Evolutionary conservation across 2,329 filamentous ascomycete species (phyloP).

Genomic region (Lasiodiplodia sp.): DNA sequence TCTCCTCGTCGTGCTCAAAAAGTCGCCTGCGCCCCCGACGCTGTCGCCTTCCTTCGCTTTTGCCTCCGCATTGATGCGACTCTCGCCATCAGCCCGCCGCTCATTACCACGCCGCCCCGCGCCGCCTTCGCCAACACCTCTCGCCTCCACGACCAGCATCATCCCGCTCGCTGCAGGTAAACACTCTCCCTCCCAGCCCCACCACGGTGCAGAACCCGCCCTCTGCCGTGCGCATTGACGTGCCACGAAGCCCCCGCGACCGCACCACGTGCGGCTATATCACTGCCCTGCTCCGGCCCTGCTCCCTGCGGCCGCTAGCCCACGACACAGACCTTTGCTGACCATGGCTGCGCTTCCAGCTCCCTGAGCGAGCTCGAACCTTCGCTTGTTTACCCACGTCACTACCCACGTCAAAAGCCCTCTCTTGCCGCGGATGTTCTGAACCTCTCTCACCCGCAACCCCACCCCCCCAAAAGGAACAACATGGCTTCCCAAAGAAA

Average conservation of each 20-base stretch:
- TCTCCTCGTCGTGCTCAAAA: slow-evolving; percentile 11
- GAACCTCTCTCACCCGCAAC: neutral
- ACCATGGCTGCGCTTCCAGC: slow-evolving; percentile 19
- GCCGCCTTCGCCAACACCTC: neutral
- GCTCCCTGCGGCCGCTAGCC: slow-evolving; percentile 24
- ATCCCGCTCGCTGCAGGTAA: slow-evolving; percentile 17
- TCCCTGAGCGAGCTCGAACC: slow-evolving; percentile 11
- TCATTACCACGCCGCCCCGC: slow-evolving; percentile 16
- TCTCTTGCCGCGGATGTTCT: slow-evolving; percentile 21
- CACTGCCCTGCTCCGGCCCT: slow-evolving; percentile 4
- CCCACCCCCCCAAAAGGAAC: slow-evolving; percentile 2
- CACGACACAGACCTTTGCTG: slow-evolving; percentile 24
- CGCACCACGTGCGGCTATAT: slow-evolving; percentile 17
- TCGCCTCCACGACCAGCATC: slow-evolving; percentile 8
- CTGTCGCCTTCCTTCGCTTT: slow-evolving; percentile 19
- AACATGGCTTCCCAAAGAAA: slow-evolving; percentile 24
- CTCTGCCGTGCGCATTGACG: slow-evolving; percentile 20
- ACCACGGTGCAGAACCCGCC: slow-evolving; percentile 17
- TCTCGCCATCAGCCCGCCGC: slow-evolving; percentile 23
- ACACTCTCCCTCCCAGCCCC: slow-evolving; percentile 13
- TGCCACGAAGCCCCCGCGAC: slow-evolving; percentile 17
- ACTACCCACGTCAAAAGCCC: slow-evolving; percentile 18
- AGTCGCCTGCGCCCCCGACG: slow-evolving; percentile 23
- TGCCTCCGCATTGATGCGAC: slow-evolving; percentile 26
- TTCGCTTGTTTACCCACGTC: slow-evolving; percentile 23